Evolutionary conservation across 2,329 filamentous ascomycete genomes (phyloP).

Genomic region (Calonectria multiphialidica): DNA sequence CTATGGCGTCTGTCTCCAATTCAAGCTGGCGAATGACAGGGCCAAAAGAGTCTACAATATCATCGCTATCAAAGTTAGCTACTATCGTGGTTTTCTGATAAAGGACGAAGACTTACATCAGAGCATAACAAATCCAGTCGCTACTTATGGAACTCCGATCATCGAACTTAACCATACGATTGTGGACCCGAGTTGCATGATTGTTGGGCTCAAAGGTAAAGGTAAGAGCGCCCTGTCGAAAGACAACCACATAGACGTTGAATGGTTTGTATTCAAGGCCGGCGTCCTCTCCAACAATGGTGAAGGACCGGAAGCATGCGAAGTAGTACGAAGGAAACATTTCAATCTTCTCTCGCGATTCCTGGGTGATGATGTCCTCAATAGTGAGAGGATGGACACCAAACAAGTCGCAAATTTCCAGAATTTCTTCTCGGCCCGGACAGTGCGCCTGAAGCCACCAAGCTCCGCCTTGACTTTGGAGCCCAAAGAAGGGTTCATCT

Average conservation of each 20-base stretch:
- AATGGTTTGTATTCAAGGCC: conserved; percentile 91
- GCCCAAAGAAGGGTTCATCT: conserved; percentile 85
- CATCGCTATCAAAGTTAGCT: conserved; percentile 71
- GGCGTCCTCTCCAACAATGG: conserved; percentile 79
- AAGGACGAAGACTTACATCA: conserved; percentile 75
- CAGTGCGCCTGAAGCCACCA: conserved; percentile 98
- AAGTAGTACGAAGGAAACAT: conserved; percentile 98
- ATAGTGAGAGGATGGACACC: conserved; percentile 95
- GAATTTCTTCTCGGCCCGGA: conserved; percentile 90
- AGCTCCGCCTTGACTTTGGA: conserved; percentile 76
- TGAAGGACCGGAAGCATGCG: conserved; percentile 95
- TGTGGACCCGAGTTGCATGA: conserved; percentile 89
- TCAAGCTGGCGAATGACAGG: conserved; percentile 91
- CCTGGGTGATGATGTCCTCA: conserved; percentile 95
- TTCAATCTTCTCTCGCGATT: conserved; percentile 98
- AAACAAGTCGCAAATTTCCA: conserved; percentile 91
- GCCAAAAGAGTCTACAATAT: conserved; percentile 96
- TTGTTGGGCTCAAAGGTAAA: conserved; percentile 92
- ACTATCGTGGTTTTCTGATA: not conserved
- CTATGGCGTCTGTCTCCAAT: conserved; percentile 89
- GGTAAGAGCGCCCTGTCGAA: conserved; percentile 94
- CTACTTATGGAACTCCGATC: conserved; percentile 95
- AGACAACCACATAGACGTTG: conserved; percentile 97
- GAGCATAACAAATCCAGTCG: conserved; percentile 98
- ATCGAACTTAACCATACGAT: conserved; percentile 90